A percentile compares a stretch with the other conserved stretches of the same genome.
Conservation (phyloP, 2,329 filamentous ascomycete species). For the Ambrosiella xylebori region DNA sequence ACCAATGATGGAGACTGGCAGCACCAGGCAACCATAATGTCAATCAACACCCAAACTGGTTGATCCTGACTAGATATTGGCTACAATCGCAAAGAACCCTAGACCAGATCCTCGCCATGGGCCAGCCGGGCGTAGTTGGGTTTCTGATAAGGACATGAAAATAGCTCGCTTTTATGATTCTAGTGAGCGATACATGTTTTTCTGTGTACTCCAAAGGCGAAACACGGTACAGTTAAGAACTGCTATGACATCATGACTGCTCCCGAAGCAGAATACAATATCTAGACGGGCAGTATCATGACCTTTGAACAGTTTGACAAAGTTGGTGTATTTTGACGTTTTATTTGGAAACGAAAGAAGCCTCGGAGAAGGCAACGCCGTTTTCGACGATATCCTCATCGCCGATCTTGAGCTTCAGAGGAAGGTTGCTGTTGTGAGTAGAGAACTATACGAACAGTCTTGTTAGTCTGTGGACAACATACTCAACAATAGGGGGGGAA, state of each 20-base stretch:
- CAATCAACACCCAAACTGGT: not conserved
- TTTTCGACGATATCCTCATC: slow-evolving; percentile 63
- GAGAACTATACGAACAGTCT: slow-evolving; percentile 39
- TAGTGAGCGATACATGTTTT: too few species aligned
- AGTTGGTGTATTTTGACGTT: not conserved
- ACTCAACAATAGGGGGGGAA: not conserved
- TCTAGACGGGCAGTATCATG: not conserved
- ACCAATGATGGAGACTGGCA: not conserved
- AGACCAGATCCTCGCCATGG: not conserved
- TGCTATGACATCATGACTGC: too few species aligned
- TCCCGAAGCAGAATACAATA: not conserved
- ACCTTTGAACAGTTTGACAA: not conserved
- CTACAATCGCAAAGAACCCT: not conserved
- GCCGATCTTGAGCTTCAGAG: slow-evolving; percentile 69
- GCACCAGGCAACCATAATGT: not conserved
- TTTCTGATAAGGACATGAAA: not conserved
- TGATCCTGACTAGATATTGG: not conserved
- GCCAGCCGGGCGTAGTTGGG: not conserved
- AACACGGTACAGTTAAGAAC: too few species aligned
- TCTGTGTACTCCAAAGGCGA: too few species aligned
- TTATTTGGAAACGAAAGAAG: slow-evolving; percentile 74
- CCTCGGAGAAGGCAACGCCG: slow-evolving; percentile 68
- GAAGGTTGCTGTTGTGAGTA: slow-evolving; percentile 43
- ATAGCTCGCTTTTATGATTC: too few species aligned
- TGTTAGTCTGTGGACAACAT: slow-evolving; percentile 15